Base-by-base conservation (phyloP, 345 rosid species). In the Garcia nutans region DNA sequence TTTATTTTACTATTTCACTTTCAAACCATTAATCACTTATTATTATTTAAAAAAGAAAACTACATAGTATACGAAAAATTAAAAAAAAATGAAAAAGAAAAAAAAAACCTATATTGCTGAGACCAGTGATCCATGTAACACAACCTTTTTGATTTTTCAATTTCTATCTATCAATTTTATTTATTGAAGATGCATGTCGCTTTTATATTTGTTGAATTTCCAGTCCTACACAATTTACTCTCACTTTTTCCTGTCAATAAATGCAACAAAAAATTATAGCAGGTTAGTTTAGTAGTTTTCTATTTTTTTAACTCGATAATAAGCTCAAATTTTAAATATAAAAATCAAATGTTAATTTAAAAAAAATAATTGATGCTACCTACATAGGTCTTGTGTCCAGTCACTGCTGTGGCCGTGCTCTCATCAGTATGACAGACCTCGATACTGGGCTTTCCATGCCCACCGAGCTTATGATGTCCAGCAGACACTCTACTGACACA, bases 91-190 rank as follows among this genome's bases (percentile, higher is more conserved):
- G 10, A 59, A n/a, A 26, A 17, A 49, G 49, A 33, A 52, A 24
- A 16, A 70, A 65, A 15, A 56, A 64, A 80, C 83, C 83, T 71
- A 80, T 72, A 60, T 80, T 80, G 22, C 83, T 80, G 26, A 80
- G 77, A 45, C 83, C 83, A 3, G 83, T 80, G 65, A 80, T 76
- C 83, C 83, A 76, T 47, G 76, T 73, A 31, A 80, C 80, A 54
- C 80, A 80, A 22, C 83, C 83, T 37, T 72, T 80, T 15, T 80
- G 83, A 52, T 72, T 67, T 3, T 76, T 77, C 41, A 80, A 69
- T 54, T 52, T 72, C 64, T 76, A 74, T 66, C 83, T 76, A n/a
- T 61, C 77, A 26, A 8, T 17, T 72, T 80, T 76, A 24, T 61
- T 77, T 37, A 80, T 33, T 8, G 71, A 61, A 37, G 71, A 80